Evolutionary conservation across 306 rosid genomes (phyloP).

Genomic region (Quercus aquifolioides): DNA sequence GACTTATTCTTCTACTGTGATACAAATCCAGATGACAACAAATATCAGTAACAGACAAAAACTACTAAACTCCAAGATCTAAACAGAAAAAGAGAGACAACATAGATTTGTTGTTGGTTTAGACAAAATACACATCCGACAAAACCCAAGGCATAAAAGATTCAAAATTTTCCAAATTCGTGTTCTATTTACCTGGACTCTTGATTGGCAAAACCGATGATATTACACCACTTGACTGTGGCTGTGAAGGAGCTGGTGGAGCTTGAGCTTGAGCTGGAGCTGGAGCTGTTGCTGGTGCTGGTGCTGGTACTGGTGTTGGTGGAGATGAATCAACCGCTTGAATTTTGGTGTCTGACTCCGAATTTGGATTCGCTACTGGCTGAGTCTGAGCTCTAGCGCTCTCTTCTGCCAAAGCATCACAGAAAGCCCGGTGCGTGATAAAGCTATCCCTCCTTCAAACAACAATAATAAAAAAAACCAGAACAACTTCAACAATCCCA

Average conservation of each 20-base stretch:
- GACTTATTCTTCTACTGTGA: conserved; percentile 22
- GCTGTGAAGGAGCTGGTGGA: conserved; percentile 34
- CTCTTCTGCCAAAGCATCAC: conserved; percentile 88
- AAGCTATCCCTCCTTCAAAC: conserved; percentile 85
- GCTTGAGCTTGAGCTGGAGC: not conserved
- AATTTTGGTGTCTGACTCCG: conserved; percentile 40
- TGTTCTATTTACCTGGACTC: conserved; percentile 48
- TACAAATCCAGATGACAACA: conserved; percentile 31
- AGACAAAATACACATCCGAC: conserved; percentile 39
- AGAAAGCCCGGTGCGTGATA: conserved; percentile 90
- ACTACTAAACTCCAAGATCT: conserved; percentile 52
- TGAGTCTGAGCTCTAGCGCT: conserved; percentile 50
- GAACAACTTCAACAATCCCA: conserved; percentile 26
- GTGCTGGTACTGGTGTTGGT: not conserved
- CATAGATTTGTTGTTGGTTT: not conserved
- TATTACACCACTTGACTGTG: conserved; percentile 38
- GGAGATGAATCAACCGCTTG: conserved; percentile 31
- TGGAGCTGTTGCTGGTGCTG: not conserved
- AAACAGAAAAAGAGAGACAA: conserved; percentile 9
- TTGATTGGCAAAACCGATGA: conserved; percentile 45
- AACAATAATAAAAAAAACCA: not conserved
- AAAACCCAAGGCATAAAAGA: conserved; percentile 28
- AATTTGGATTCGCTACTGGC: conserved; percentile 23
- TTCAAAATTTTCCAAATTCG: conserved; percentile 12
- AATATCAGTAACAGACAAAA: conserved; percentile 71